Conservation (phyloP, 2,329 filamentous ascomycete genomes). For the Bimuria novae-zelandiae region DNA sequence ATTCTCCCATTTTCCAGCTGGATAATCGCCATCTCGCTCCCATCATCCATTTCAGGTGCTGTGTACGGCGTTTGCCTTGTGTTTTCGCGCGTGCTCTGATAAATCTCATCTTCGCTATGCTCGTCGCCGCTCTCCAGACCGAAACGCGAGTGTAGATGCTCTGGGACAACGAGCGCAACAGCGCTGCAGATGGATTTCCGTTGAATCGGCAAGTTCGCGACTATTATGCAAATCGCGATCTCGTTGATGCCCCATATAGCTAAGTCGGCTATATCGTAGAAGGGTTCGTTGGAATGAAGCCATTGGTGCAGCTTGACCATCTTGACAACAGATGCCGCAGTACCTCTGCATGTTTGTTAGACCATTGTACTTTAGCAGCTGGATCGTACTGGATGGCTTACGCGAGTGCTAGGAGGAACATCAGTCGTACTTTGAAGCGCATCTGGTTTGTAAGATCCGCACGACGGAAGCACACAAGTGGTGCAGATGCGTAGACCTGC, state of each 20-base stretch:
- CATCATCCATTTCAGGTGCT: conserved; percentile 2
- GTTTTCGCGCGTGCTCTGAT: neutral
- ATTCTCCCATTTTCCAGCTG: conserved; percentile 12
- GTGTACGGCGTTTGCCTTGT: conserved; percentile 1
- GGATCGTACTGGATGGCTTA: conserved; percentile 4
- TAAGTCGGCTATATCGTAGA: conserved; percentile 16
- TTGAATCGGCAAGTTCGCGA: conserved; percentile 19
- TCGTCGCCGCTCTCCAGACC: neutral
- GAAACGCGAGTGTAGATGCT: neutral
- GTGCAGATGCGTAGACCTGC: conserved; percentile 18
- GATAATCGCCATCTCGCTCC: conserved; percentile 13
- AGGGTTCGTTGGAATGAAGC: conserved; percentile 14
- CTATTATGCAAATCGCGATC: conserved; percentile 19
- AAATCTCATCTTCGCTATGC: neutral
- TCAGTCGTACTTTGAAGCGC: conserved; percentile 14
- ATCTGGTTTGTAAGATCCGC: conserved; percentile 15
- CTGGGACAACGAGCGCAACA: neutral
- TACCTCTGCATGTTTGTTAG: conserved; percentile 3
- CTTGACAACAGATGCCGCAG: neutral
- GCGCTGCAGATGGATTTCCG: conserved; percentile 10
- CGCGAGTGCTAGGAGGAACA: conserved; percentile 18
- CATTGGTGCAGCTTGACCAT: neutral
- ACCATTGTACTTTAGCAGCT: neutral
- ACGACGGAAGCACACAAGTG: conserved; percentile 12
- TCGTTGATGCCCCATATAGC: conserved; percentile 20